Base-by-base conservation (phyloP, 1,139 yeast species). In the Kodamaea anthophila region DNA sequence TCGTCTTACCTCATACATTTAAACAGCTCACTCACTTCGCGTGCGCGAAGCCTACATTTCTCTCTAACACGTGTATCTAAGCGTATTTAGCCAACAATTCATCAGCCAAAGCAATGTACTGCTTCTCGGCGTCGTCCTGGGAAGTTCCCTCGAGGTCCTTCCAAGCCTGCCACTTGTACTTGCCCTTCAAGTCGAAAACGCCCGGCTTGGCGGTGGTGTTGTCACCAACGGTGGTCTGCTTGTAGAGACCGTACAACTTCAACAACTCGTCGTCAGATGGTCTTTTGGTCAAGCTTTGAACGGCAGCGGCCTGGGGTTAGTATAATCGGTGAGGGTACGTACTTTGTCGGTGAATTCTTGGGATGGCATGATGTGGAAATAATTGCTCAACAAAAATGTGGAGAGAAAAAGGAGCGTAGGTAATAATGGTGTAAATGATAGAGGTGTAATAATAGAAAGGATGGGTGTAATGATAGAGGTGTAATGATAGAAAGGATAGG, bases 121-220 rank as follows among this genome's bases (percentile, higher is more conserved):
- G 69, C 50, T 72, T 46, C 68, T 88, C 97, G 40, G 99, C 99
- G 18, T 87, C 96, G 46, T 78, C 94, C 60, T 82, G 84, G 31
- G 86, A 60, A 37, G 73, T 74, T 35, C 97, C 98, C 66, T 85
- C 81, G 49, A 80, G 67, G 47, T 78, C 79, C 51, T 79, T 81
- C 98, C 98, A 91, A 11, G 96, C 74, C 57, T 86, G 88, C 97
- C 97, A 91, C 74, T 91, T 91, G 75, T 84, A 84, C 65, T 91
- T 88, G 47, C 91, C 96, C 69, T 83, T 84, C 65, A 91, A 73
- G 65, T 88, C 94, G 59, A 88, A 85, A 41, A 84, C 64, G 41
- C 96, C 94, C 34, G 94, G 84, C 60, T 82, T 82, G 37, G 76
- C 64, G 38, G 94, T 82, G 58, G 69, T 72, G 70, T 84, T 84